These are phyloP conservation scores for Eimeria tenella DNA, from an alignment of 169 alveolate genomes.

Conservation along the genomic window DNA sequence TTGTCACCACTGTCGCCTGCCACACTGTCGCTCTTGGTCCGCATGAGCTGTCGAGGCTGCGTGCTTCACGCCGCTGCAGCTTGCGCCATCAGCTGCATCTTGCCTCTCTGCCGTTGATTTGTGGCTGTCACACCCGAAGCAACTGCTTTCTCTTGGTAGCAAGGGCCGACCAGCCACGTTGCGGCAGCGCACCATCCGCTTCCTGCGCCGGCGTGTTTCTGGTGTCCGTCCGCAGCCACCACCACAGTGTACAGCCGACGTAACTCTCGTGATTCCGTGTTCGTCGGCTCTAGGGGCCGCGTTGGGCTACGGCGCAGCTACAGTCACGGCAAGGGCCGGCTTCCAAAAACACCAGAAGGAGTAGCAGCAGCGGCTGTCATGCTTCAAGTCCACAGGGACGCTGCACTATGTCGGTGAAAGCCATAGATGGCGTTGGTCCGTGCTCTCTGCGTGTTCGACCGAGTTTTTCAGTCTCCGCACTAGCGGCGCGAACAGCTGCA, in stretches of 20 bases:
- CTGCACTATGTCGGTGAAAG: constrained; percentile 30
- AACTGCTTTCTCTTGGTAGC: constrained; percentile 1
- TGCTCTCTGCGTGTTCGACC: constrained; percentile 19
- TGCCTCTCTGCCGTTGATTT: neutral
- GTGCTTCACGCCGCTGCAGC: constrained; percentile 18
- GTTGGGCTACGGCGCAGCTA: constrained; percentile 24
- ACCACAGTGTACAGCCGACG: no score
- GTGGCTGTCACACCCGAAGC: constrained; percentile 9
- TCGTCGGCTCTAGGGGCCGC: no score
- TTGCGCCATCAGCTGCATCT: neutral
- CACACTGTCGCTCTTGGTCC: constrained; percentile 1
- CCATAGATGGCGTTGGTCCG: constrained; percentile 15
- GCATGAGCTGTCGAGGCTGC: constrained; percentile 49
- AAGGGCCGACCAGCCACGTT: neutral
- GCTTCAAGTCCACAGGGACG: constrained; percentile 1
- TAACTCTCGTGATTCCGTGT: no score
- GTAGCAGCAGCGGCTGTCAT: constrained; percentile 28
- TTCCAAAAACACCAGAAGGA: neutral
- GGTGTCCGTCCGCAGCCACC: neutral
- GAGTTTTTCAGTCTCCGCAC: constrained; percentile 15
- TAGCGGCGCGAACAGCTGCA: constrained; percentile 2
- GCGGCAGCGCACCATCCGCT: neutral
- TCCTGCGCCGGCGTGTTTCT: neutral
- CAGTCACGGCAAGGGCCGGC: neutral
- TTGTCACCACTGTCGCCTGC: constrained; percentile 10